Evolutionary conservation across 768 basidiomycete species (phyloP), one percentile per base, ranked within the genome.

Genomic region (Amanita thiersii): DNA sequence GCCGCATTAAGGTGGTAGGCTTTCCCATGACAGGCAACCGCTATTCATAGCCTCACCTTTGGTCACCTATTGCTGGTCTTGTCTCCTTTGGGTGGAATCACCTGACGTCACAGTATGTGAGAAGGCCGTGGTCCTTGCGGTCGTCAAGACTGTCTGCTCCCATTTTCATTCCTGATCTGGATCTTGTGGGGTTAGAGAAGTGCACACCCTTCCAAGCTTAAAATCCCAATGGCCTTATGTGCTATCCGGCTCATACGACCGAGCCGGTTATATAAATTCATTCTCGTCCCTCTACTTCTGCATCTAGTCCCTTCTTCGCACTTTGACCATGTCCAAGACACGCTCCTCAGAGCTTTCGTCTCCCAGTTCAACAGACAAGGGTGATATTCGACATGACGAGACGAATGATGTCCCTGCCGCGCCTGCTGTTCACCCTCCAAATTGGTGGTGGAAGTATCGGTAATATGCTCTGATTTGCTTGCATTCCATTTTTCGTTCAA

Each of bases 371-470:
- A 32, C 8, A 21, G 39, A 23, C 11, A 40, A 40, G 21, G 30
- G 29, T 32, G 39, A 32, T 10, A 11, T 40, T 10, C 39, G 17
- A 3, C 20, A 19, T 32, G 28, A 18, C 7, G 23, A 39, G 11
- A 33, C 4, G 39, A 33, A 34, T 6, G 26, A 39, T 12, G 32
- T 39, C 29, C 3, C 7, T 23, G 15, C 23, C 28, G 12, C 17
- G 19, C 3, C 7, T 23, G 15, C 23, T 19, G 12, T 14, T 18
- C 23, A 29, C 18, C 23, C 19, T 18, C 44, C 30, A n/a, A 55
- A 47, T 18, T 44, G 53, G 50, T 60, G 57, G 59, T 55, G 56
- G 55, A 54, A 48, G 35, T 60, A 57, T 40, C 55, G 54, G 57
- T 60, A 31, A 28, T 31, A 18, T 5, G n/a, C 17, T 20, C 3